phyloP scores from a whole-genome alignment of 2,329 filamentous ascomycete genomes.

The Xylariaceae sp. region DNA sequence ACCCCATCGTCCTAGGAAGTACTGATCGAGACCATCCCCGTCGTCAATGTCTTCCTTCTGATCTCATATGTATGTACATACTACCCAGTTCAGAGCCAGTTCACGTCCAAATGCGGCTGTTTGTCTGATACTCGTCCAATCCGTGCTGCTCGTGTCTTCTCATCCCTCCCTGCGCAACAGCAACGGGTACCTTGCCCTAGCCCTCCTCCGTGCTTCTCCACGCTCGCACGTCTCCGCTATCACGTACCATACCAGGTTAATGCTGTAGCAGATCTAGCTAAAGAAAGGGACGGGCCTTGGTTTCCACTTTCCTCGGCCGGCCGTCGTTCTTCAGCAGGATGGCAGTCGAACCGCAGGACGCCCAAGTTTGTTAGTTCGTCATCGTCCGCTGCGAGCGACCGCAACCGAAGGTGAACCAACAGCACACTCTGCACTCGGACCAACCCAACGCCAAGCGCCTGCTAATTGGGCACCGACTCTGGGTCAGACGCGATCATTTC shows the following conservation, averaged over 20 bases:
- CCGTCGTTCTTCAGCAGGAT: conserved; percentile 21
- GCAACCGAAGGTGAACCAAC: conserved; percentile 3
- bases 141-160: no score
- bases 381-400: neutral
- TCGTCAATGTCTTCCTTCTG: no score
- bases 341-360: conserved; percentile 7
- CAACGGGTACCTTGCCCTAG: neutral
- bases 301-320: conserved; percentile 22
- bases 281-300: conserved; percentile 24
- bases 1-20: no score
- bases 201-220: neutral
- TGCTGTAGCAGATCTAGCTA: conserved; percentile 17
- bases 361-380: conserved; percentile 1
- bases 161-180: no score
- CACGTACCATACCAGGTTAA: neutral
- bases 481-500: conserved; percentile 28
- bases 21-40: no score
- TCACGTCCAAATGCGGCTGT: no score
- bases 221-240: no score
- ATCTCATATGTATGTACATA: no score
- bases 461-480: conserved; percentile 38
- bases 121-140: no score
- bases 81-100: no score
- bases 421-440: neutral
- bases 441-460: conserved; percentile 3